phyloP scores from a whole-genome alignment of 805 yeast species.

The Cyberlindnera galapagoensis region DNA sequence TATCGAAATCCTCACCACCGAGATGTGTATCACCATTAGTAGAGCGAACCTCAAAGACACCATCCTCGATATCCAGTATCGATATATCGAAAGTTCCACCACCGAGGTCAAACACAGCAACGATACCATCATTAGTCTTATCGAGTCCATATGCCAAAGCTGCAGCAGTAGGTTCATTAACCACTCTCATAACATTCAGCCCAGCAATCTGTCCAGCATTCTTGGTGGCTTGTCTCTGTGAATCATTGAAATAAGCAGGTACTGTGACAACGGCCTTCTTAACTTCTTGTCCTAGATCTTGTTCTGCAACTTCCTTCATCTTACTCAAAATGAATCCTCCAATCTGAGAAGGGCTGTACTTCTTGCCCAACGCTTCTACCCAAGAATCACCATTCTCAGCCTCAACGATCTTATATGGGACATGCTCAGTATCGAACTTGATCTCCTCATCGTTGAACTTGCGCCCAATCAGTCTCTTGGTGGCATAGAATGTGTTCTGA shows the following conservation, averaged over 20 bases:
- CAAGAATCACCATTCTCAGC: conserved; percentile 65
- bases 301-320: conserved; percentile 60
- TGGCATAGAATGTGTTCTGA: conserved; percentile 73
- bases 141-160: conserved; percentile 78
- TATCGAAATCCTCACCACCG: conserved; percentile 85
- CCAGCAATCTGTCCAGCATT: conserved; percentile 75
- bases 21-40: conserved; percentile 81
- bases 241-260: conserved; percentile 79
- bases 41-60: conserved; percentile 75
- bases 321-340: conserved; percentile 59
- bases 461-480: conserved; percentile 76
- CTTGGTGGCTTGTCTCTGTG: conserved; percentile 81
- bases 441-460: conserved; percentile 62
- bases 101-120: conserved; percentile 66
- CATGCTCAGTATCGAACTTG: conserved; percentile 54
- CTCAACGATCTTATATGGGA: conserved; percentile 58
- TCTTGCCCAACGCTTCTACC: conserved; percentile 36
- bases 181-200: conserved; percentile 64
- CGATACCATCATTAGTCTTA: conserved; percentile 33
- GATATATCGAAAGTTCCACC: conserved; percentile 87
- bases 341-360: conserved; percentile 64
- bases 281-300: conserved; percentile 44
- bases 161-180: conserved; percentile 84
- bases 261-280: conserved; percentile 77
- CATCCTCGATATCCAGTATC: conserved; percentile 68